Evolutionary conservation across 2,329 filamentous ascomycete species (phyloP), one percentile per base, ranked within the genome.

Genomic region (Fusarium cyanostomum): DNA sequence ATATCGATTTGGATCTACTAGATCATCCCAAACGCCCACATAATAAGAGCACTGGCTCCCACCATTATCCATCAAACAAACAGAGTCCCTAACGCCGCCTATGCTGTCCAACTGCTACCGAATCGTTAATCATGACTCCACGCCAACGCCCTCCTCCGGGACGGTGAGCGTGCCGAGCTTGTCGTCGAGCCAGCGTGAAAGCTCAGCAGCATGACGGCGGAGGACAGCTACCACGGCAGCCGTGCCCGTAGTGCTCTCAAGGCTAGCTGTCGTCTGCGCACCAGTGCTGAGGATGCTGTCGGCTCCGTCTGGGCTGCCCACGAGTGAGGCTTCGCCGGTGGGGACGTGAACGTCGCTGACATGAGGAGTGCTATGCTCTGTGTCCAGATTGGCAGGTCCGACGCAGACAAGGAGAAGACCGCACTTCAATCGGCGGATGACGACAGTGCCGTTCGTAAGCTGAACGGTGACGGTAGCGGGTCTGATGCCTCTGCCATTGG

Each of bases 351-450:
- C 61, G 37, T 67, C 61, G 9, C 68, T 62, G 26, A 53, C 50
- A 44, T 56, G 64, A 31, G 26, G 52, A 18, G 56, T 65, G 28
- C 56, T 46, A 30, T 69, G 67, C n/a, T 62, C 63, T 33, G 56
- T 52, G 37, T 68, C 72, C 42, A 73, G 71, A 53, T 74, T 71
- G 2, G 82, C 70, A 2, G 83, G 79, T 0, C 86, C 86, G 35
- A 89, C 81, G 66, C 84, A 87, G 42, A 89, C 83, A 62, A 89
- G 86, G 33, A 89, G 77, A 41, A 89, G 79, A 15, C 85, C 85
- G 72, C 86, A 89, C 35, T 77, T 79, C 28, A 89, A 77, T 2
- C 79, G 78, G 10, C 85, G 79, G 52, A 89, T 84, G 16, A 88
- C 82, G 65, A 89, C 81, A 27, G 88, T 82, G 28, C 83, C 81